A percentile compares a stretch with the other conserved stretches of the same genome.
Conservation (phyloP, 352 stramenopile genomes). For the Aphanomyces euteiches region DNA sequence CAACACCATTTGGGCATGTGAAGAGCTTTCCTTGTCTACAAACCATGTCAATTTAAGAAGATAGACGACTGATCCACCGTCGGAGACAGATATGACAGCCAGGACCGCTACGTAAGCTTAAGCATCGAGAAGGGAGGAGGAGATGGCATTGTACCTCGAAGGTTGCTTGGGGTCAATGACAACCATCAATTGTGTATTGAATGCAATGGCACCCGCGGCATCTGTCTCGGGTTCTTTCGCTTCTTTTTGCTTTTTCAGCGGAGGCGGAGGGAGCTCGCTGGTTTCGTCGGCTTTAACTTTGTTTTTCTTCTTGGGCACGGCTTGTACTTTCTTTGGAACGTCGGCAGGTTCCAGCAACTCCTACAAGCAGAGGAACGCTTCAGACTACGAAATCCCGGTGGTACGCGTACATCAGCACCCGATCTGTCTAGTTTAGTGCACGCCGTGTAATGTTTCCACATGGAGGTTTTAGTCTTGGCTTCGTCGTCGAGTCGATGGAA, state of each 20-base stretch:
- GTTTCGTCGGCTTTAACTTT: neutral
- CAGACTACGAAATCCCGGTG: neutral
- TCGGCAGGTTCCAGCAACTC: neutral
- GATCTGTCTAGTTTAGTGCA: constrained; percentile 14
- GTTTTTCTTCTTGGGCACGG: neutral
- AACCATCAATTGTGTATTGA: constrained; percentile 19
- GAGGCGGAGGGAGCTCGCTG: neutral
- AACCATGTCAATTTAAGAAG: neutral
- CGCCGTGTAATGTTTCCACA: constrained; percentile 21
- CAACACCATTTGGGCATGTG: constrained; percentile 11
- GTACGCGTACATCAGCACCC: neutral
- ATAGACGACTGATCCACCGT: constrained; percentile 4
- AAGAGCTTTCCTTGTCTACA: constrained; percentile 26
- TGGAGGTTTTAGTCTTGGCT: neutral
- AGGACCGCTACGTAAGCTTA: neutral
- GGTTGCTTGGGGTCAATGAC: neutral
- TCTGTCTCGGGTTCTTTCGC: neutral
- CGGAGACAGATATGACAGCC: constrained; percentile 22
- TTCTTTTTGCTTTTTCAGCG: neutral
- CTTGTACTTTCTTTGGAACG: too few relatives aligned
- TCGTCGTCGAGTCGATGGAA: constrained; percentile 1
- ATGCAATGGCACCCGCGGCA: neutral
- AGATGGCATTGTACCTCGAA: neutral
- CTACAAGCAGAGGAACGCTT: neutral
- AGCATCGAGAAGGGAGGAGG: neutral